These are phyloP conservation scores for Zea luxurians DNA, from an alignment of 176 grass and related monocot genomes.

Conservation along the genomic window DNA sequence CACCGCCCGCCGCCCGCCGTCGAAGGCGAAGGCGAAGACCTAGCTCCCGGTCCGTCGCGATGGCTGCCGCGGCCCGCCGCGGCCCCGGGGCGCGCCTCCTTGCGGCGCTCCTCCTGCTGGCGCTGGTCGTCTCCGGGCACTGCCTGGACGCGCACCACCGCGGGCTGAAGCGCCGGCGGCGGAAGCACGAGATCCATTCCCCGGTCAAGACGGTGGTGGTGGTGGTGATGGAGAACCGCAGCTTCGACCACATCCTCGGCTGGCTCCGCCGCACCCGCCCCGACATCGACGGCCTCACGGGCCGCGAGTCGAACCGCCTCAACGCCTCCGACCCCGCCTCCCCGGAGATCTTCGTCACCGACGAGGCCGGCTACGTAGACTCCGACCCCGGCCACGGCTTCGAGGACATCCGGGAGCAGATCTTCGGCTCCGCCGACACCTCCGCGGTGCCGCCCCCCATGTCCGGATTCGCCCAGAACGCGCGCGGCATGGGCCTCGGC, in stretches of 20 bases:
- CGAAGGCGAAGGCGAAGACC: background rate
- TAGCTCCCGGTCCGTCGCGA: conserved; percentile 19
- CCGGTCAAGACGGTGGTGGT: conserved; percentile 94
- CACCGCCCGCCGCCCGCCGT: conserved; percentile 12
- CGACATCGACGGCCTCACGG: conserved; percentile 89
- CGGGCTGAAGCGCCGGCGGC: conserved; percentile 38
- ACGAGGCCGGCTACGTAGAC: conserved; percentile 81
- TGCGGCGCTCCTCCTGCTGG: conserved; percentile 23
- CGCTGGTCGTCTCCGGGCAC: conserved; percentile 55
- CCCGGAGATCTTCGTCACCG: conserved; percentile 72
- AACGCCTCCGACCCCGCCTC: conserved; percentile 78
- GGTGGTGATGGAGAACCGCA: conserved; percentile 96
- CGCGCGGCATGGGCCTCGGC: conserved; percentile 70
- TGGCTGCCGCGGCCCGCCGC: conserved; percentile 13
- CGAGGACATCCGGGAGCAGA: conserved; percentile 98
- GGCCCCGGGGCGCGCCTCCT: conserved; percentile 32
- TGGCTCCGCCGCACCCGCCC: conserved; percentile 62
- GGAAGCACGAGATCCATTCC: conserved; percentile 87
- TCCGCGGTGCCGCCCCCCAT: conserved; percentile 68
- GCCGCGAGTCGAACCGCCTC: conserved; percentile 79
- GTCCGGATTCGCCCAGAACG: conserved; percentile 87
- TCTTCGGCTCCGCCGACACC: conserved; percentile 80
- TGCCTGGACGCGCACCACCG: conserved; percentile 55
- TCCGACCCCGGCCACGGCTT: conserved; percentile 91
- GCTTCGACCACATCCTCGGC: conserved; percentile 92